Evolutionary conservation across 1,284 basidiomycete genomes (phyloP), one percentile per base, ranked within the genome.

Genomic region (Fomitopsis pinicola): DNA sequence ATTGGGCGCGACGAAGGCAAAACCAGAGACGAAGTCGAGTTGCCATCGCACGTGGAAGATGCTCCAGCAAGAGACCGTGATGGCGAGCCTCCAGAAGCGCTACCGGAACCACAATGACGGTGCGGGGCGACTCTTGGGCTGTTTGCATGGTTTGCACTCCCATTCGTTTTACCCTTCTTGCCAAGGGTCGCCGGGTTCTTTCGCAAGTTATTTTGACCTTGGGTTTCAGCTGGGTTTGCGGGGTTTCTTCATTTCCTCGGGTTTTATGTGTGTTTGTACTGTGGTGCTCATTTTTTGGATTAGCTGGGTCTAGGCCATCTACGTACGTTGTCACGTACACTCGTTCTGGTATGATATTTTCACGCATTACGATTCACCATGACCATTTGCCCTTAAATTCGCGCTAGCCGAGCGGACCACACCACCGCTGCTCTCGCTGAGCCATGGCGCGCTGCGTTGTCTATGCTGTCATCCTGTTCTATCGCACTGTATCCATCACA

Each of bases 131-230:
- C 81, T 76, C 77, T 84, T 69, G 77, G 82, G 76, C 69, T 72
- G 64, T 69, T 82, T 62, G 77, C 78, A 68, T 78, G 78, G 77
- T 72, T 80, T 66, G 75, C 76, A 64, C 69, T 80, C 68, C 73
- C 75, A 57, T 66, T 81, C 60, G 67, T 81, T 65, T 74, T 78
- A 68, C 78, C 79, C 67, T 72, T 82, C 65, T 74, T 80, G 74
- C 80, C 81, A 75, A 83, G 79, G 82, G 82, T 85, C 81, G 85
- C 85, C 81, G 80, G 75, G 79, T 77, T 76, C 69, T 67, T 81
- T 68, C 75, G 75, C 69, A 76, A 75, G 68, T 76, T 72, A 63
- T 76, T 80, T 58, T 80, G 73, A 72, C 9, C 12, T 40, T 40
- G 38, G 38, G 38, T 40, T 40, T 15, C 12, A 40, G 38, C 9